A percentile compares a stretch with the other conserved stretches of the same genome.
Conservation (phyloP, 1,284 basidiomycete species). For the Cryptococcus wingfieldii region DNA sequence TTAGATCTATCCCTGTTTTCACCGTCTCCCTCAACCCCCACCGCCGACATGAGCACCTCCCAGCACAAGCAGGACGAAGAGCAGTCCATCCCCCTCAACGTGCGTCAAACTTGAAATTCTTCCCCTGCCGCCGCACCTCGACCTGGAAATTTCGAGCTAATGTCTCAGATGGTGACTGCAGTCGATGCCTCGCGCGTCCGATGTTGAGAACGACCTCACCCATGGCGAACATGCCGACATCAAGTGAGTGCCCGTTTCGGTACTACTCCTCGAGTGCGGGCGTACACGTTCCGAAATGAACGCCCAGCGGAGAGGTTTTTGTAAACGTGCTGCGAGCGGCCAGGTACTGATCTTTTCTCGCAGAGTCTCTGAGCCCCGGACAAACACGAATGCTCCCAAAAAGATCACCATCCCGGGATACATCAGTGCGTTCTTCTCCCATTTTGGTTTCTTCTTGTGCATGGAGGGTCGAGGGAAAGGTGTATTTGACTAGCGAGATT, state of each 20-base stretch:
- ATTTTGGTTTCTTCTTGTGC: not conserved
- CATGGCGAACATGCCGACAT: conserved; percentile 38
- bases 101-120: conserved; percentile 10
- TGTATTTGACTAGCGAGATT: not conserved
- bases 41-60: not conserved
- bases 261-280: not conserved
- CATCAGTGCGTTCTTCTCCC: conserved; percentile 37
- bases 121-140: not conserved
- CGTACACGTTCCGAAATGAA: not conserved
- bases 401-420: conserved; percentile 48
- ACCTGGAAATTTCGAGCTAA: not conserved
- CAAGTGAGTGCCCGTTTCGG: conserved; percentile 25
- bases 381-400: conserved; percentile 35
- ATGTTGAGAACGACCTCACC: conserved; percentile 32
- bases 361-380: conserved; percentile 17
- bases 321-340: not conserved
- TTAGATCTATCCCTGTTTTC: not conserved
- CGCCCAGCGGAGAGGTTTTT: not conserved
- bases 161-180: conserved; percentile 4
- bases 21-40: not conserved
- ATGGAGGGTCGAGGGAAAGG: not conserved
- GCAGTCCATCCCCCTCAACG: conserved; percentile 35
- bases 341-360: not conserved
- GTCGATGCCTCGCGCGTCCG: conserved; percentile 42
- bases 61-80: conserved; percentile 29